phyloP scores from a whole-genome alignment of 1,284 basidiomycete species.

The Microbotryomycetes sp. region DNA sequence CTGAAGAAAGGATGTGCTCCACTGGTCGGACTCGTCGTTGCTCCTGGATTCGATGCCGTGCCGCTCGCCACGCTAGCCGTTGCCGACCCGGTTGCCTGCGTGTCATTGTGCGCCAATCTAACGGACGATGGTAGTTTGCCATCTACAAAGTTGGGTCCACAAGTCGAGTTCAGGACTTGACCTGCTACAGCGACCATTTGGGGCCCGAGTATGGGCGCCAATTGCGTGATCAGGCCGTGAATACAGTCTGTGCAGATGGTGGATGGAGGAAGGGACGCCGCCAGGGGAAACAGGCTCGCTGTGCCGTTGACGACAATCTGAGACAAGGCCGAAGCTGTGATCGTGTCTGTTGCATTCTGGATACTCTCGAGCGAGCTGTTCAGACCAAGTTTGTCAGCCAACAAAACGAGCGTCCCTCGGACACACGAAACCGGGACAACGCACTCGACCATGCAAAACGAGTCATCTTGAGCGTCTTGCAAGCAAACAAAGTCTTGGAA shows the following conservation, averaged over 20 bases:
- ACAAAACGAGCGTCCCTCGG: neutral
- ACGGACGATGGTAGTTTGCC: slow-evolving; percentile 4
- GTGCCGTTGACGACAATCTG: neutral
- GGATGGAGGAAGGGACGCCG: neutral
- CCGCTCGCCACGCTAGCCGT: too few relatives aligned
- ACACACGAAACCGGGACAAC: neutral
- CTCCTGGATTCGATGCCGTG: too few relatives aligned
- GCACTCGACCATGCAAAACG: neutral
- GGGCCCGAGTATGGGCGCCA: neutral
- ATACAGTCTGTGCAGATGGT: slow-evolving; percentile 25
- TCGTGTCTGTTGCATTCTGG: neutral
- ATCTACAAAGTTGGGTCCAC: slow-evolving; percentile 2
- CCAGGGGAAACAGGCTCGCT: neutral
- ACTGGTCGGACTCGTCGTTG: too few relatives aligned
- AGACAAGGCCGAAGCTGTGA: neutral
- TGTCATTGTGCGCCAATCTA: neutral
- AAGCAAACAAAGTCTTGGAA: neutral
- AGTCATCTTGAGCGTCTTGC: neutral
- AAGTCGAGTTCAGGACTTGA: neutral
- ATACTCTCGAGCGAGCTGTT: neutral
- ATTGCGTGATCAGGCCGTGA: slow-evolving; percentile 11
- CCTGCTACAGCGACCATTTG: neutral
- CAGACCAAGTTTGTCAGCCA: neutral
- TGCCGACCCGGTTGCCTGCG: too few relatives aligned
- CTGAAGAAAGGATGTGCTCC: too few relatives aligned